Conservation (phyloP, 169 alveolate species). For the Plasmodium inui region DNA sequence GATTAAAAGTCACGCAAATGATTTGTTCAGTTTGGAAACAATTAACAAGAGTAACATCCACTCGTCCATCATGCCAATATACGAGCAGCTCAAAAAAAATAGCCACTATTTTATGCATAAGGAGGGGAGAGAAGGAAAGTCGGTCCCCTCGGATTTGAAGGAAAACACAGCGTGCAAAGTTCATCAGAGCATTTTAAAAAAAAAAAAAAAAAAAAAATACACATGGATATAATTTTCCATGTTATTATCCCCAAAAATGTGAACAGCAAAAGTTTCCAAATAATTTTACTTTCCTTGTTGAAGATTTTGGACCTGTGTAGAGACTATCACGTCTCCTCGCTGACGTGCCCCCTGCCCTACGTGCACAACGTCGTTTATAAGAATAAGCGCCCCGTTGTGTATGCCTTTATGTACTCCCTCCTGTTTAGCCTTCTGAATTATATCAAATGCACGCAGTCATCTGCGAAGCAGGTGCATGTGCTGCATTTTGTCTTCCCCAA, state of each 20-base stretch:
- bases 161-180: not conserved
- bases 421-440: conserved; percentile 20
- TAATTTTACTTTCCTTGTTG: conserved; percentile 46
- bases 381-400: conserved; percentile 46
- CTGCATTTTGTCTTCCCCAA: conserved; percentile 65
- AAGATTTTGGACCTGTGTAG: conserved; percentile 66
- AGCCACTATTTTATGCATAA: not conserved
- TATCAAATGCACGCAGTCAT: conserved; percentile 16
- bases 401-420: conserved; percentile 54
- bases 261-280: conserved; percentile 51
- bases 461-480: conserved; percentile 14
- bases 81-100: not conserved
- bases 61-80: not conserved
- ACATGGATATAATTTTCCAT: conserved; percentile 52
- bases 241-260: conserved; percentile 45
- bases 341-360: conserved; percentile 51
- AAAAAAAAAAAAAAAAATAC: conserved; percentile 48
- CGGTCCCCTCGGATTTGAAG: not conserved
- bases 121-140: not conserved
- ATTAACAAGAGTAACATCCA: not conserved
- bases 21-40: not conserved
- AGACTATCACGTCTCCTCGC: conserved; percentile 5
- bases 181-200: not conserved
- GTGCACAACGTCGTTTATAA: conserved; percentile 58
- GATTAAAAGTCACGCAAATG: not conserved